phyloP scores from a whole-genome alignment of 129 eudicot species.

The Escallonia rubra region DNA sequence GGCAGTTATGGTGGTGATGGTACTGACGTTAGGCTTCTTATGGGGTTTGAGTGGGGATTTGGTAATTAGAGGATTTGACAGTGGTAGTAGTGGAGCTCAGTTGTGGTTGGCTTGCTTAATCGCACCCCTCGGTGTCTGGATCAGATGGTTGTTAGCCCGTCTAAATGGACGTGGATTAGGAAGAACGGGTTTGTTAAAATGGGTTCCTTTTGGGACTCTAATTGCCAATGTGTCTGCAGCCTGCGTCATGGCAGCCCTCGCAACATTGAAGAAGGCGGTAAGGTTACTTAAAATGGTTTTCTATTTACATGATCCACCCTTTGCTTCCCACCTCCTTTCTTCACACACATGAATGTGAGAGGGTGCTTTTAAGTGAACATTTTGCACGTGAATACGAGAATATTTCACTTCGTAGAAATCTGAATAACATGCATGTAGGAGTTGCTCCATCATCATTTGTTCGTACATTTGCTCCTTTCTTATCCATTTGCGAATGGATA shows the following conservation, averaged over 20 bases:
- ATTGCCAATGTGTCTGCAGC: slow-evolving; percentile 78
- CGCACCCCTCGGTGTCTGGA: slow-evolving; percentile 92
- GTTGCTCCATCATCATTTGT: no score
- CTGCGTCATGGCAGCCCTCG: slow-evolving; percentile 86
- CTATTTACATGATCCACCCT: background rate
- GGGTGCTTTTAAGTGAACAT: background rate
- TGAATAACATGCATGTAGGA: background rate
- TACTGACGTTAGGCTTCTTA: slow-evolving; percentile 40
- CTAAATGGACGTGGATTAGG: slow-evolving; percentile 83
- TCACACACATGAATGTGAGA: no score
- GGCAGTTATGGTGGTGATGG: slow-evolving; percentile 27
- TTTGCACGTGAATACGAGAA: background rate
- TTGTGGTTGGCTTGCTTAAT: slow-evolving; percentile 85
- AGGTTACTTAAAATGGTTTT: background rate
- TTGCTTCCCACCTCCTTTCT: background rate
- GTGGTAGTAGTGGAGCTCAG: slow-evolving; percentile 43
- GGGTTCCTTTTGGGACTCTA: slow-evolving; percentile 94
- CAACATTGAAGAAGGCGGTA: slow-evolving; percentile 71
- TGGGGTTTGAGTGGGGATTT: slow-evolving; percentile 52
- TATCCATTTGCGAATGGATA: no score
- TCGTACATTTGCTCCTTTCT: no score
- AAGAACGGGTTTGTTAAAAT: slow-evolving; percentile 34
- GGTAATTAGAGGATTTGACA: slow-evolving; percentile 41
- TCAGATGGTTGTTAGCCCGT: slow-evolving; percentile 75
- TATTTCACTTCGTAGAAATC: background rate